Conservation (phyloP, 345 rosid genomes). For the Dimocarpus longan region DNA sequence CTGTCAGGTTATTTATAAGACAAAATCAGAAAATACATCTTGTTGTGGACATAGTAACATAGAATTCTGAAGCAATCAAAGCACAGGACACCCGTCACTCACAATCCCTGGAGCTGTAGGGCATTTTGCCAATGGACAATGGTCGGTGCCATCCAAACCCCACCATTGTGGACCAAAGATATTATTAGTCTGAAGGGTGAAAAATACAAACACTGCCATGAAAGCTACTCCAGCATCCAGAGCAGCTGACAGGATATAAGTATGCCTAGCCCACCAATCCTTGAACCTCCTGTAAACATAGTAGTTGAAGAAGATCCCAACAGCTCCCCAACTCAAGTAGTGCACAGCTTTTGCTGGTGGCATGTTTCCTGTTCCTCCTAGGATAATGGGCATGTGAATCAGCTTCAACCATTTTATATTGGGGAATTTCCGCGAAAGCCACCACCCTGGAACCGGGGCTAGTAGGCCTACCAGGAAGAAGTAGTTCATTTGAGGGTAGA, state of each 20-base stretch:
- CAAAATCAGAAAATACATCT: too few relatives aligned
- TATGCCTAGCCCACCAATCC: conserved; percentile 57
- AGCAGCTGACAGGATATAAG: conserved; percentile 52
- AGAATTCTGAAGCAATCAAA: background rate
- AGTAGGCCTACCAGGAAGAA: conserved; percentile 56
- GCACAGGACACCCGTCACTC: conserved; percentile 45
- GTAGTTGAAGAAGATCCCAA: conserved; percentile 42
- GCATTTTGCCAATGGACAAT: conserved; percentile 47
- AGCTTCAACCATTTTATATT: conserved; percentile 41
- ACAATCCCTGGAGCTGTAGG: conserved; percentile 47
- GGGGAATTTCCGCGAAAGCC: conserved; percentile 36
- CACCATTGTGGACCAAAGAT: conserved; percentile 50
- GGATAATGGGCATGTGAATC: conserved; percentile 44
- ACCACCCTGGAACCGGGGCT: conserved; percentile 49
- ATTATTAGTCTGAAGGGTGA: conserved; percentile 33
- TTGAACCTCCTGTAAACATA: conserved; percentile 36
- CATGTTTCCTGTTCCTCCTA: conserved; percentile 39
- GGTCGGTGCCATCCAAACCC: conserved; percentile 48
- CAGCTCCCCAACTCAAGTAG: conserved; percentile 37
- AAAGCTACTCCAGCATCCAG: conserved; percentile 64
- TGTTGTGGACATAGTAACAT: too few relatives aligned
- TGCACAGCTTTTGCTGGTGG: conserved; percentile 44
- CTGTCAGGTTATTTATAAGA: too few relatives aligned
- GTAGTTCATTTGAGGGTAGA: conserved; percentile 49
- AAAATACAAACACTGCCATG: conserved; percentile 42